Percentiles rank a stretch among this genome's conserved stretches.
Conservation (phyloP, 2,329 filamentous ascomycete genomes). For the Alternaria viburni region DNA sequence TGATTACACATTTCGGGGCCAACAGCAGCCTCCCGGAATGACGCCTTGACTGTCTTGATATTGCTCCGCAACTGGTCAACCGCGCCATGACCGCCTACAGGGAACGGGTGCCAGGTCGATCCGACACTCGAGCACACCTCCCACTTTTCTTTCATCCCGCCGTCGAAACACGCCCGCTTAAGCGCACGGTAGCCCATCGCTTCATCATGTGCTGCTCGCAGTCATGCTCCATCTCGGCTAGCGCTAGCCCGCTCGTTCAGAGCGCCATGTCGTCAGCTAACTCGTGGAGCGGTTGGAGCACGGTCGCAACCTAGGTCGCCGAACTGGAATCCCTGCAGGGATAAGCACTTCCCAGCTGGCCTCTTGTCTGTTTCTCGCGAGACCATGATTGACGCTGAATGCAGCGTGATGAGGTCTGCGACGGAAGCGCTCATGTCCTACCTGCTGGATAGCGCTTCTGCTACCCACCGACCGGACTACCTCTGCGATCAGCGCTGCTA, state of each 20-base stretch:
- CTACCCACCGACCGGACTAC: constrained; percentile 9
- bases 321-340: constrained; percentile 31
- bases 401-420: constrained; percentile 20
- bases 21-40: constrained; percentile 28
- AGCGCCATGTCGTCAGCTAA: constrained; percentile 38
- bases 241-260: constrained; percentile 31
- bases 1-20: constrained; percentile 28
- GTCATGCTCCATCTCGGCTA: constrained; percentile 35
- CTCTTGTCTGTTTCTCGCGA: constrained; percentile 10
- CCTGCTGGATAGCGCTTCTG: constrained; percentile 16
- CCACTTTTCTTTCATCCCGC: constrained; percentile 17
- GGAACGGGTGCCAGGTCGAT: constrained; percentile 27
- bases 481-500: constrained; percentile 23
- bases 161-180: constrained; percentile 32
- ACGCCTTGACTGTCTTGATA: constrained; percentile 9
- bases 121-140: constrained; percentile 10
- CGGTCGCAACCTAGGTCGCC: constrained; percentile 39
- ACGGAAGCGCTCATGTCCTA: constrained; percentile 17
- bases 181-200: constrained; percentile 25
- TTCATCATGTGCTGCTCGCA: constrained; percentile 44
- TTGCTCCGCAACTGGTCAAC: constrained; percentile 22
- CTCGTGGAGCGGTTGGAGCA: constrained; percentile 31
- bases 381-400: constrained; percentile 21
- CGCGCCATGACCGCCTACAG: constrained; percentile 22
- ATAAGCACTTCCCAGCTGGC: constrained; percentile 21